Conservation (phyloP, 495 filamentous ascomycete genomes). For the Penicillium flavigenum region DNA sequence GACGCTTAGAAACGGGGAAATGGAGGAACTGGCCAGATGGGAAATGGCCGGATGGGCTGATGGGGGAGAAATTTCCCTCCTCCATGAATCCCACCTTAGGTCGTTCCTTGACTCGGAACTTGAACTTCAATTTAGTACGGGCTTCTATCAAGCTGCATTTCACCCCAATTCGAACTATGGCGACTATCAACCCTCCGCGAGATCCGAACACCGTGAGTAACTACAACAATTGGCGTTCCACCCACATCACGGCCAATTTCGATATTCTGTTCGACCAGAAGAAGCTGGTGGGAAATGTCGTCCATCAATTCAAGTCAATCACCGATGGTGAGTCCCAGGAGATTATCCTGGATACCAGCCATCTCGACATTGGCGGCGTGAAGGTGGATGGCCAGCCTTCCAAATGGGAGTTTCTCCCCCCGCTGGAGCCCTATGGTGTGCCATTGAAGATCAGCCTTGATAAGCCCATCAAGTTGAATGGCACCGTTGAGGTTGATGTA, state of each 20-base stretch:
- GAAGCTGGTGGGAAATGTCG: constrained; percentile 70
- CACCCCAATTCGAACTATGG: constrained; percentile 32
- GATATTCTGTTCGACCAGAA: constrained; percentile 77
- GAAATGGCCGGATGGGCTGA: not conserved
- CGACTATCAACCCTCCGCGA: constrained; percentile 52
- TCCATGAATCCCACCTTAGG: constrained; percentile 3
- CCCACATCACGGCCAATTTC: constrained; percentile 74
- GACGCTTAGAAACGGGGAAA: not conserved
- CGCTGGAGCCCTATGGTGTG: constrained; percentile 73
- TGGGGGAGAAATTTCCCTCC: not conserved
- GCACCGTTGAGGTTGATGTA: constrained; percentile 62
- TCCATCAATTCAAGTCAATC: constrained; percentile 68
- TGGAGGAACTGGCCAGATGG: too few species aligned
- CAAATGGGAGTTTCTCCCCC: constrained; percentile 68
- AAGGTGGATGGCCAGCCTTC: constrained; percentile 57
- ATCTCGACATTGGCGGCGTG: constrained; percentile 67
- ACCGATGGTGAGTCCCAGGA: constrained; percentile 67
- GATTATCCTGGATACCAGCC: constrained; percentile 84
- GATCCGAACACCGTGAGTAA: constrained; percentile 94
- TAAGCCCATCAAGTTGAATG: constrained; percentile 58
- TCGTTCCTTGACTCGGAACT: constrained; percentile 9
- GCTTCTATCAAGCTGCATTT: constrained; percentile 9
- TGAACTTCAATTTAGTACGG: constrained; percentile 1
- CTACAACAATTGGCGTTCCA: constrained; percentile 79
- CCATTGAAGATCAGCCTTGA: constrained; percentile 72